Evolutionary conservation across 2,329 filamentous ascomycete genomes (phyloP).

Genomic region (Aspergillus thermomutatus): DNA sequence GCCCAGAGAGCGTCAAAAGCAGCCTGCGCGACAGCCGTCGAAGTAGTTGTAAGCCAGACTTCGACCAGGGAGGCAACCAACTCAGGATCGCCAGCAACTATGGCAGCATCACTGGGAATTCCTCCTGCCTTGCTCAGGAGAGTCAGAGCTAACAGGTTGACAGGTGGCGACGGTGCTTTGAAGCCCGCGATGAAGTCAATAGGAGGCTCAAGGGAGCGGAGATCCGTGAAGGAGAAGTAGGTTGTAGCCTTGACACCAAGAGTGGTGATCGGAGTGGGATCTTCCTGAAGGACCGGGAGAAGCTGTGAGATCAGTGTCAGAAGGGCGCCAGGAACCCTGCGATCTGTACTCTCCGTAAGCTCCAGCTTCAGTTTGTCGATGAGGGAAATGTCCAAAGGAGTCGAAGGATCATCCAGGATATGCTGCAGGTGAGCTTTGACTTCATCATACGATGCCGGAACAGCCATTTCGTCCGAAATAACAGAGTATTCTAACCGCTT

Average conservation of each 20-base stretch:
- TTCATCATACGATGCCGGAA: constrained; percentile 33
- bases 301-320: constrained; percentile 49
- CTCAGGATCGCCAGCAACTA: constrained; percentile 55
- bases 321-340: constrained; percentile 35
- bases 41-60: constrained; percentile 56
- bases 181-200: constrained; percentile 57
- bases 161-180: constrained; percentile 46
- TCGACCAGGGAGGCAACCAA: constrained; percentile 54
- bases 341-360: constrained; percentile 35
- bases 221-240: constrained; percentile 49
- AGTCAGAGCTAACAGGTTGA: constrained; percentile 55
- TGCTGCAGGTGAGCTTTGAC: constrained; percentile 44
- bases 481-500: background rate
- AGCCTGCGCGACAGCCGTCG: constrained; percentile 54
- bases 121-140: constrained; percentile 55
- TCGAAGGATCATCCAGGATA: constrained; percentile 44
- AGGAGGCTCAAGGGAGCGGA: constrained; percentile 47
- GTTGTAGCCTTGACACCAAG: constrained; percentile 50
- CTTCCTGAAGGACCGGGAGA: constrained; percentile 54
- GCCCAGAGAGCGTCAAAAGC: constrained; percentile 52
- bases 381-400: constrained; percentile 45
- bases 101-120: constrained; percentile 53
- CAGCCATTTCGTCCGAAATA: constrained; percentile 24
- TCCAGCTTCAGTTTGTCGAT: constrained; percentile 51
- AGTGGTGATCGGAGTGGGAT: constrained; percentile 54